Percentiles rank a stretch among this genome's conserved stretches.
phyloP scores from a whole-genome alignment of 768 basidiomycete species.

The Auricularia cornea region DNA sequence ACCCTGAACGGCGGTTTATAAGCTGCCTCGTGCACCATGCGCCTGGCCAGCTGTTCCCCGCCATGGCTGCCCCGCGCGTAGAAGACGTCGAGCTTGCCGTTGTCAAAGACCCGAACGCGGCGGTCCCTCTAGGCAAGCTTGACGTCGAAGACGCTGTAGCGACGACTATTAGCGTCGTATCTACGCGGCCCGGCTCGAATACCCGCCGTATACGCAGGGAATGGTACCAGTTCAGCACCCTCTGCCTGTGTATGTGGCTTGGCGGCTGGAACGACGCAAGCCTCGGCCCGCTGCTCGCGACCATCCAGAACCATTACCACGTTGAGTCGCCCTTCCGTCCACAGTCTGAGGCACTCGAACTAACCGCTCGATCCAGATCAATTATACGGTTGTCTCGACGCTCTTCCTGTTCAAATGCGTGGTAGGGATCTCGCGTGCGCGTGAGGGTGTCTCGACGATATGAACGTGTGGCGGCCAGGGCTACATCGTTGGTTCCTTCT shows the following conservation, averaged over 20 bases:
- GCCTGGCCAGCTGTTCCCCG: too few species aligned
- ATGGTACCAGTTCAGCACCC: conserved; percentile 40
- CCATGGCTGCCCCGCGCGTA: too few species aligned
- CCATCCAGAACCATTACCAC: conserved; percentile 9
- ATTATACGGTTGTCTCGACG: conserved; percentile 4
- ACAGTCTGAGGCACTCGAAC: not conserved
- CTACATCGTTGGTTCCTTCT: conserved; percentile 4
- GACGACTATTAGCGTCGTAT: too few species aligned
- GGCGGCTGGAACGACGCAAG: conserved; percentile 63
- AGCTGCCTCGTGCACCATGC: too few species aligned
- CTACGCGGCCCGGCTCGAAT: too few species aligned
- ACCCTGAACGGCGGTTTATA: too few species aligned
- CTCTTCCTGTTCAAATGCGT: conserved; percentile 4
- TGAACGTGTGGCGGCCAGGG: conserved; percentile 2
- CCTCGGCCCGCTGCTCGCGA: conserved; percentile 5
- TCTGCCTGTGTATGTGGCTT: conserved; percentile 51
- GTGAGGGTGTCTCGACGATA: not conserved
- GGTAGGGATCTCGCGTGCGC: not conserved
- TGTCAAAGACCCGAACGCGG: too few species aligned
- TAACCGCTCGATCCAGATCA: not conserved
- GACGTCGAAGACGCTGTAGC: too few species aligned
- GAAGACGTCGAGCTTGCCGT: too few species aligned
- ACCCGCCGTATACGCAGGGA: not conserved
- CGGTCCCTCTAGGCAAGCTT: too few species aligned
- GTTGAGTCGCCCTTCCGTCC: not conserved